Percentiles rank a stretch among this genome's conserved stretches.
phyloP scores from a whole-genome alignment of 2,329 filamentous ascomycete species.

The Madurella fahalii region DNA sequence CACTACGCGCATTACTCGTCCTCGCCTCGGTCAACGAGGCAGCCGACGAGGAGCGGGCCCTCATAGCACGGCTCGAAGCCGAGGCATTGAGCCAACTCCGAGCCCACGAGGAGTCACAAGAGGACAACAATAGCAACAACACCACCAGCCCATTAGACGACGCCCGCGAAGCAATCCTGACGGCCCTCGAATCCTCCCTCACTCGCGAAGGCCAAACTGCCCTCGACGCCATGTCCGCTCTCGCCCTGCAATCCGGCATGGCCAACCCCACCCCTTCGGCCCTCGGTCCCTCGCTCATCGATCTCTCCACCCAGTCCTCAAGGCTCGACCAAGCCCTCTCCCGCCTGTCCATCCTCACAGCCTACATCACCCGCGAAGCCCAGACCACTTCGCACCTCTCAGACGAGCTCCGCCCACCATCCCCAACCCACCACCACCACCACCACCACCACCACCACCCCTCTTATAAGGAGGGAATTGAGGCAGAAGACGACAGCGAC shows the following conservation, averaged over 20 bases:
- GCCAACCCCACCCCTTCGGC: slow-evolving; percentile 44
- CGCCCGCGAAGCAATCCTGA: slow-evolving; percentile 43
- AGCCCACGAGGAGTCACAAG: slow-evolving; percentile 34
- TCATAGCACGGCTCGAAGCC: slow-evolving; percentile 56
- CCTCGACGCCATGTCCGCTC: slow-evolving; percentile 54
- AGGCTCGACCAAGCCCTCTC: slow-evolving; percentile 53
- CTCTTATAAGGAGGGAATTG: too few species aligned
- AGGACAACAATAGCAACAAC: neutral
- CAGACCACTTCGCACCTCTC: slow-evolving; percentile 38
- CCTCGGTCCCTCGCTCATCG: slow-evolving; percentile 50
- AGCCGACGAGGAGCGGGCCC: slow-evolving; percentile 64
- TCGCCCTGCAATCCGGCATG: slow-evolving; percentile 48
- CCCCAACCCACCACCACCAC: slow-evolving; percentile 57
- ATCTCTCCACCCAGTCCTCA: slow-evolving; percentile 51
- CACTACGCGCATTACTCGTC: slow-evolving; percentile 68
- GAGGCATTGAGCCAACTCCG: slow-evolving; percentile 53
- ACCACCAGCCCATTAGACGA: slow-evolving; percentile 19
- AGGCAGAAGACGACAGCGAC: neutral
- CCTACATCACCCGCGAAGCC: slow-evolving; percentile 51
- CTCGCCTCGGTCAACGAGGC: slow-evolving; percentile 73
- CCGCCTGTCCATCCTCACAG: slow-evolving; percentile 53
- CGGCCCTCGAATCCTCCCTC: slow-evolving; percentile 52
- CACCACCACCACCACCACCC: slow-evolving; percentile 47
- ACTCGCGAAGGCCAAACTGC: slow-evolving; percentile 50
- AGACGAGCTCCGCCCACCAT: slow-evolving; percentile 48